These are phyloP conservation scores for Thelephora ganbajun DNA, from an alignment of 768 basidiomycete species.

Conservation along the genomic window DNA sequence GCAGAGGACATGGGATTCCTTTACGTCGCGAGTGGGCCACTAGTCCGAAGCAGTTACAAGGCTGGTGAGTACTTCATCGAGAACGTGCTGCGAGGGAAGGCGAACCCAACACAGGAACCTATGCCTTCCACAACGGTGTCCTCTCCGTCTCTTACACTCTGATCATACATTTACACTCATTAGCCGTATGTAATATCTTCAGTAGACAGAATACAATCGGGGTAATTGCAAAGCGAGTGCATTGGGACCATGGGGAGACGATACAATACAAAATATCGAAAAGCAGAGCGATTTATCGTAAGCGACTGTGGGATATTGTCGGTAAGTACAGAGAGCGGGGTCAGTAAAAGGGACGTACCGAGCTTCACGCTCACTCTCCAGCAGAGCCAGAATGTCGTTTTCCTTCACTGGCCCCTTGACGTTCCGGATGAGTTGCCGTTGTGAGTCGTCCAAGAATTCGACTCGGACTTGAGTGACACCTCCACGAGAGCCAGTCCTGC, in stretches of 20 bases:
- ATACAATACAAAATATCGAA: not conserved
- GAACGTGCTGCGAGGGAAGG: constrained; percentile 66
- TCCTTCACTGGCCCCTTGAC: constrained; percentile 96
- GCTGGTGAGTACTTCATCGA: constrained; percentile 96
- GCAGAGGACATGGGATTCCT: constrained; percentile 93
- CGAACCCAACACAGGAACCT: constrained; percentile 25
- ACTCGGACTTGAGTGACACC: constrained; percentile 99
- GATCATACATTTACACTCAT: too few species aligned
- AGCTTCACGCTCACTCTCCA: constrained; percentile 98
- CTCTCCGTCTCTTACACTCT: constrained; percentile 3
- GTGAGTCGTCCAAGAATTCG: constrained; percentile 96
- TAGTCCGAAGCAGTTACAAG: constrained; percentile 96
- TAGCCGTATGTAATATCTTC: too few species aligned
- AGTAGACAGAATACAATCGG: too few species aligned
- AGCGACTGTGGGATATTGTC: not conserved
- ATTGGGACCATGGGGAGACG: too few species aligned
- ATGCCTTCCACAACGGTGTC: constrained; percentile 17
- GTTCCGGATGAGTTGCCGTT: constrained; percentile 94
- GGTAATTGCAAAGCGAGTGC: too few species aligned
- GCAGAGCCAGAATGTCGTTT: constrained; percentile 89
- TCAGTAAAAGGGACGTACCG: constrained; percentile 48
- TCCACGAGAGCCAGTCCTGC: constrained; percentile 96
- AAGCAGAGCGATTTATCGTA: not conserved
- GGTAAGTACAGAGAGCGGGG: too few species aligned
- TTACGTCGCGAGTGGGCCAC: constrained; percentile 92